phyloP scores from a whole-genome alignment of 2,329 filamentous ascomycete species.

The Alternaria incomplexa region DNA sequence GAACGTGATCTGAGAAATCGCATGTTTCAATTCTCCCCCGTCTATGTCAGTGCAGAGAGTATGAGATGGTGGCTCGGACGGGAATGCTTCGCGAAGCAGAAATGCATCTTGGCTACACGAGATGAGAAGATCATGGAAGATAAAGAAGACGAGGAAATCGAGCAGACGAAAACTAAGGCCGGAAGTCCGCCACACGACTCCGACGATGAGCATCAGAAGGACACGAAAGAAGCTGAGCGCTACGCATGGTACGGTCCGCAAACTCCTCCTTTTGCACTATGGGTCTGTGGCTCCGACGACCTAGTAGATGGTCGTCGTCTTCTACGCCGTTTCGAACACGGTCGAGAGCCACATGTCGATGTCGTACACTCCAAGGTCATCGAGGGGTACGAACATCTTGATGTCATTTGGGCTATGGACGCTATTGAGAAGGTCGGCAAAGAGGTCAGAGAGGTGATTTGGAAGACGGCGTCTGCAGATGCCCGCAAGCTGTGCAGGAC shows the following conservation, averaged over 20 bases:
- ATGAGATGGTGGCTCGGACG: constrained; percentile 96
- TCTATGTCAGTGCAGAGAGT: constrained; percentile 85
- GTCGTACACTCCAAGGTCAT: constrained; percentile 85
- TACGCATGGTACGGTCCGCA: constrained; percentile 81
- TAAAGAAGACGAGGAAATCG: constrained; percentile 50
- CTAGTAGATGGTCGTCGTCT: constrained; percentile 83
- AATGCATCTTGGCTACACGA: constrained; percentile 82
- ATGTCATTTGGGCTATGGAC: constrained; percentile 95
- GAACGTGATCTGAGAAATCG: constrained; percentile 78
- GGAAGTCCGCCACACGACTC: constrained; percentile 15
- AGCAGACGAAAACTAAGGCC: constrained; percentile 20
- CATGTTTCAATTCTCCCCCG: constrained; percentile 91
- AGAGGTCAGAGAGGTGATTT: constrained; percentile 81
- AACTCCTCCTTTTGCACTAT: constrained; percentile 83
- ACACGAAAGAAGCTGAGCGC: constrained; percentile 49
- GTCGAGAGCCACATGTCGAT: constrained; percentile 79
- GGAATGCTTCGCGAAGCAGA: constrained; percentile 83
- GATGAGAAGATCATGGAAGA: constrained; percentile 71
- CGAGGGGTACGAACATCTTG: constrained; percentile 85
- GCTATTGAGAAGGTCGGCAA: constrained; percentile 80
- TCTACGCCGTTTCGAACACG: constrained; percentile 74
- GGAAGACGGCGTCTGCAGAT: constrained; percentile 71
- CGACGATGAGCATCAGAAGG: constrained; percentile 33
- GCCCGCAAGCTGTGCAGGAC: constrained; percentile 66
- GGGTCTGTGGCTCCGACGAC: constrained; percentile 83